Evolutionary conservation across 2,329 filamentous ascomycete genomes (phyloP).

Genomic region (Pestalotiopsis fici): DNA sequence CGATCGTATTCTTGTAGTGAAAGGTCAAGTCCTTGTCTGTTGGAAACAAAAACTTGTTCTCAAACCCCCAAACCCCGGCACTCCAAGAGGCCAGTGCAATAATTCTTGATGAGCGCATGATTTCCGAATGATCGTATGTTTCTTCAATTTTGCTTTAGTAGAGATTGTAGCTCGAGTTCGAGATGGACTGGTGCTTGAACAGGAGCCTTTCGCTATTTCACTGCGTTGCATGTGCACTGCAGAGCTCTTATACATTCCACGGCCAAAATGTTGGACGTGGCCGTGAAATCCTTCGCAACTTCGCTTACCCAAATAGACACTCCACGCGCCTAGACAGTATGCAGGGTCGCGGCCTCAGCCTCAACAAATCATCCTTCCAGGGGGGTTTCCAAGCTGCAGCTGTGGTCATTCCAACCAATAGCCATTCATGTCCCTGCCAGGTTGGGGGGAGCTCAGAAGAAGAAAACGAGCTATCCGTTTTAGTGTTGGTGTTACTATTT

Average conservation of each 20-base stretch:
- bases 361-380: background rate
- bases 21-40: background rate
- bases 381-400: background rate
- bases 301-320: background rate
- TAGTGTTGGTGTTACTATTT: background rate
- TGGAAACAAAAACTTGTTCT: background rate
- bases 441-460: background rate
- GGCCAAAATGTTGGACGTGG: background rate
- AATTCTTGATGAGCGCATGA: background rate
- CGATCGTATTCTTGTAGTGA: background rate
- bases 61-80: background rate
- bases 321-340: background rate
- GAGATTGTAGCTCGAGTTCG: too few species aligned
- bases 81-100: background rate
- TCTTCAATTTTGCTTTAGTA: background rate
- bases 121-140: background rate
- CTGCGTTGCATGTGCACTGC: background rate
- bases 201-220: background rate
- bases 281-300: background rate
- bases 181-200: too few species aligned
- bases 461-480: background rate
- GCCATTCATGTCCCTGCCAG: background rate
- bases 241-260: background rate
- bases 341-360: background rate
- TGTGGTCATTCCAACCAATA: background rate